Conservation (phyloP, 177 flowering plant species). For the Vitis hybrid region DNA sequence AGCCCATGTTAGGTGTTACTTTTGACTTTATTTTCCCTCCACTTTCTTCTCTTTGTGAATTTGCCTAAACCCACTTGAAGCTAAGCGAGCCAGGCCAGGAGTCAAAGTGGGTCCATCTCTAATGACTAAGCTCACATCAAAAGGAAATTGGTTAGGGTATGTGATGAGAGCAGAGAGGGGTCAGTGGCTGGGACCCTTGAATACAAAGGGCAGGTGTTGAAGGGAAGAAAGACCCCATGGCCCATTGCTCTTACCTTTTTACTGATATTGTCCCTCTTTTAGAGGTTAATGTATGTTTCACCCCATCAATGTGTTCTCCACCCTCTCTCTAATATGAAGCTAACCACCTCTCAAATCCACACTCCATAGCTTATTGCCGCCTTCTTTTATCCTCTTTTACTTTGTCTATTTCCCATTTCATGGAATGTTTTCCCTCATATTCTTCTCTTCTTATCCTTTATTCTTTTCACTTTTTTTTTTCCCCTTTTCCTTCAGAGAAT, state of each 20-base stretch:
- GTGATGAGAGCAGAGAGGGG: neutral
- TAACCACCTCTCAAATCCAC: neutral
- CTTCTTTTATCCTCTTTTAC: neutral
- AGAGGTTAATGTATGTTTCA: constrained; percentile 5
- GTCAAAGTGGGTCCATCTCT: constrained; percentile 26
- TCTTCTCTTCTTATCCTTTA: no score
- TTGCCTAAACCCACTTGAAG: neutral
- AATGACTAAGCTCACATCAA: constrained; percentile 19
- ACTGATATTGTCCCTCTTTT: constrained; percentile 16
- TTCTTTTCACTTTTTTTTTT: no score
- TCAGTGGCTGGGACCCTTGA: neutral
- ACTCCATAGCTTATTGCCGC: neutral
- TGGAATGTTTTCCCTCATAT: no score
- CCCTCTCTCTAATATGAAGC: neutral
- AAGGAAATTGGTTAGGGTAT: constrained; percentile 1
- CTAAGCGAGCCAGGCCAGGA: constrained; percentile 10
- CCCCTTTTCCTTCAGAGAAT: no score
- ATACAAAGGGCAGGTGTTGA: neutral
- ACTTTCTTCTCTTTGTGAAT: neutral
- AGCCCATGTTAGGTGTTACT: constrained; percentile 1
- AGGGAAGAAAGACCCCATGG: neutral
- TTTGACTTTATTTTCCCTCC: neutral
- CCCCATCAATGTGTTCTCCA: constrained; percentile 17
- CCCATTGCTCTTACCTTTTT: constrained; percentile 6
- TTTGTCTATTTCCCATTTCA: no score